Base-by-base conservation (phyloP, 2,329 filamentous ascomycete genomes). In the Sporothrix luriei region DNA sequence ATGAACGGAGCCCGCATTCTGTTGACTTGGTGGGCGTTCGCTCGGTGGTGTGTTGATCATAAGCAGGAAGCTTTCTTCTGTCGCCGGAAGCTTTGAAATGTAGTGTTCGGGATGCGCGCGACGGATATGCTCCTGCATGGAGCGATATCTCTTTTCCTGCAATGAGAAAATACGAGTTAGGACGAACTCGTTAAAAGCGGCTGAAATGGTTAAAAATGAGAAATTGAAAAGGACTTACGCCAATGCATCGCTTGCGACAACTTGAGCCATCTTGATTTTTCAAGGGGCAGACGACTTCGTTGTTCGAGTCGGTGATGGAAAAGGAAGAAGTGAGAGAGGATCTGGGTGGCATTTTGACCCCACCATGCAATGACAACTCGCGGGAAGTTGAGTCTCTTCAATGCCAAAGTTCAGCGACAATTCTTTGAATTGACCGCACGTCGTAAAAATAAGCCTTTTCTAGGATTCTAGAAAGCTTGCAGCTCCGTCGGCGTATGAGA, bases 91-190 rank as follows among this genome's bases (percentile, higher is more conserved):
- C 87, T 98, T 97, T 65, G 95, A 90, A 76, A 99, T 97, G 82
- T 98, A 98, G 80, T 97, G 91, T 79, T 97, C 93, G 72, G 94
- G 94, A 79, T 99, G 95, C 75, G 95, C 94, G 80, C 95, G 90
- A 76, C 95, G 92, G 77, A 99, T 98, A 78, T 99, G 95, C 86
- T 99, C 95, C 82, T 98, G 95, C 93, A 99, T 98, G 73, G 94
- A 98, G 80, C 95, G 93, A 83, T 94, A 99, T 66, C 78, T 74
- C 70, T 80, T 80, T 72, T 80, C 78, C 78, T 80, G 69, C 68
- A 38, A 4, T 16, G n/a, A 21, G 43, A 40, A 9, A 26, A 66
- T 2, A 4, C 11, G 5, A n/a, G 57, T 57, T 38, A 61, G 62
- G 10, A 43, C 62, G 46, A 24, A 9, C 10, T 6, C 3, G 9